Conservation (phyloP, 345 rosid genomes). For the Hypericum androsaemum region DNA sequence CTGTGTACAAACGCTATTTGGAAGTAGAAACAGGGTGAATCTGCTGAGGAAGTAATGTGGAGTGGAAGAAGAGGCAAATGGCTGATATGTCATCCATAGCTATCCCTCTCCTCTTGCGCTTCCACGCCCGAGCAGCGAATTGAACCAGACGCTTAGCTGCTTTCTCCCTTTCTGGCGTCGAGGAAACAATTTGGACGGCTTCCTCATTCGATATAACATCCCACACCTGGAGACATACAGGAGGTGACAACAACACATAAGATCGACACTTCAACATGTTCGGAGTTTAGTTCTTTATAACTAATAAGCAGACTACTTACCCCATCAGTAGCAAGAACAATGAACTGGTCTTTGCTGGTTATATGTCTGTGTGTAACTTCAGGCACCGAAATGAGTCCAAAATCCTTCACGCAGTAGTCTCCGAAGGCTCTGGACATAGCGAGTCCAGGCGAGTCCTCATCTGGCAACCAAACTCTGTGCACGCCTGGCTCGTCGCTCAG, state of each 20-base stretch:
- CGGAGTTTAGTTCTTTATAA: too few species aligned
- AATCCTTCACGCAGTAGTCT: slow-evolving; percentile 13
- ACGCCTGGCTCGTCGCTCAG: slow-evolving; percentile 7
- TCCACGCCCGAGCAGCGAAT: neutral
- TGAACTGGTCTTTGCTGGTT: slow-evolving; percentile 7
- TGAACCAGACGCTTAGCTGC: slow-evolving; percentile 9
- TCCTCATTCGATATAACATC: neutral
- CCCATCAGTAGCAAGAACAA: slow-evolving; percentile 16
- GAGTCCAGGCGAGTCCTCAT: slow-evolving; percentile 11
- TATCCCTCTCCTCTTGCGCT: slow-evolving; percentile 2
- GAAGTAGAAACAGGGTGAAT: too few species aligned
- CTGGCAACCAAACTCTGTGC: slow-evolving; percentile 12
- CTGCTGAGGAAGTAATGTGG: neutral
- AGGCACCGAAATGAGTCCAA: slow-evolving; percentile 11
- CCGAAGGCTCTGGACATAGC: slow-evolving; percentile 17
- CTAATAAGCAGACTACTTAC: neutral
- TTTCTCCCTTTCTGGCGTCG: neutral
- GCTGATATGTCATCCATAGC: slow-evolving; percentile 9
- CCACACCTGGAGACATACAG: neutral
- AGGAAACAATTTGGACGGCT: neutral
- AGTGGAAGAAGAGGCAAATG: slow-evolving; percentile 5
- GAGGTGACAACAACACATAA: too few species aligned
- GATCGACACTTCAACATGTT: too few species aligned
- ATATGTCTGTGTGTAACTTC: slow-evolving; percentile 6
- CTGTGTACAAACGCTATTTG: too few species aligned